Percentiles rank a stretch among this genome's conserved stretches.
Evolutionary conservation across 2,329 filamentous ascomycete genomes (phyloP).

Genomic region (Botrytis squamosa): DNA sequence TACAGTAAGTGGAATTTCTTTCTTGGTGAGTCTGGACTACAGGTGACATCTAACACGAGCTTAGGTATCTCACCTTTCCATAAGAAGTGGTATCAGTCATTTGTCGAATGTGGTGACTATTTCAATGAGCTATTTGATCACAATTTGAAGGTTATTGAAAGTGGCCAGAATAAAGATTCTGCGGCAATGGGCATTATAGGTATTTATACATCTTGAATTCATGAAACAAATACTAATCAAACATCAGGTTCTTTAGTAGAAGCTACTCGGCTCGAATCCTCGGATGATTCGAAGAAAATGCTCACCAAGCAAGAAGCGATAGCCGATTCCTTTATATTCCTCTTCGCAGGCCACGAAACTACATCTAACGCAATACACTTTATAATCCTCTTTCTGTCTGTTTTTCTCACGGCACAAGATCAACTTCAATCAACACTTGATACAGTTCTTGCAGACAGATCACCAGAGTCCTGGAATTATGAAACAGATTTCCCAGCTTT

Average conservation of each 20-base stretch:
- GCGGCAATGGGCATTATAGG: slow-evolving; percentile 39
- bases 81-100: background rate
- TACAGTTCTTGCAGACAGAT: slow-evolving; percentile 56
- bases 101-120: background rate
- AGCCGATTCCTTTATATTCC: slow-evolving; percentile 68
- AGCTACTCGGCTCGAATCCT: slow-evolving; percentile 51
- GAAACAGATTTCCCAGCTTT: slow-evolving; percentile 64
- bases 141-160: slow-evolving; percentile 25
- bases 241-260: slow-evolving; percentile 43
- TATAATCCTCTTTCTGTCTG: slow-evolving; percentile 64
- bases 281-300: background rate
- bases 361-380: slow-evolving; percentile 75
- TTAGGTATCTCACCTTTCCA: background rate
- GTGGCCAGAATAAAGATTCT: slow-evolving; percentile 41
- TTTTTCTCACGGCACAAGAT: slow-evolving; percentile 61
- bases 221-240: slow-evolving; percentile 34
- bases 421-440: slow-evolving; percentile 69
- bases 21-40: background rate
- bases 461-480: slow-evolving; percentile 67
- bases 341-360: slow-evolving; percentile 77
- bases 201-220: slow-evolving; percentile 49
- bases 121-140: background rate
- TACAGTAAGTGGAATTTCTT: background rate
- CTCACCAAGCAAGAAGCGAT: slow-evolving; percentile 63
- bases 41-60: background rate